Percentiles rank a stretch among this genome's conserved stretches.
Evolutionary conservation across 331 rosid species (phyloP).

Genomic region (Cydonia oblonga): DNA sequence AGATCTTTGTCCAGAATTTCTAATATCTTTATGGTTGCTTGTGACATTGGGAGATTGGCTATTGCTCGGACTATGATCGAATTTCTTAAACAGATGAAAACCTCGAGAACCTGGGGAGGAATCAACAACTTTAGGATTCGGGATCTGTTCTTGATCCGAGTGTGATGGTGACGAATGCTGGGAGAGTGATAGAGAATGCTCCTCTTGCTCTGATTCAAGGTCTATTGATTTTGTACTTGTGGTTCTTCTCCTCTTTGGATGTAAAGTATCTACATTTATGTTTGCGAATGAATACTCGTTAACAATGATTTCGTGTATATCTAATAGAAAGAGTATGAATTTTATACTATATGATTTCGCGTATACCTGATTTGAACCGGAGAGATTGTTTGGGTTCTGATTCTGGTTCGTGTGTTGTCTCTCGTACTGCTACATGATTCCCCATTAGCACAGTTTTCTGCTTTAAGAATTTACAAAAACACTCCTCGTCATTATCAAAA

Average conservation of each 20-base stretch:
- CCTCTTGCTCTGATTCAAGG: constrained; percentile 82
- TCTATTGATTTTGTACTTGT: constrained; percentile 47
- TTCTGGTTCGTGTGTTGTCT: constrained; percentile 24
- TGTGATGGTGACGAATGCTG: constrained; percentile 81
- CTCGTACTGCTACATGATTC: constrained; percentile 29
- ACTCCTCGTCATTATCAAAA: background rate
- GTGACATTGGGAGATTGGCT: constrained; percentile 17
- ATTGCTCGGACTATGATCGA: constrained; percentile 24
- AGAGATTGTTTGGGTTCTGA: constrained; percentile 28
- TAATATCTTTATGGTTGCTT: constrained; percentile 18
- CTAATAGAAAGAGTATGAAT: background rate
- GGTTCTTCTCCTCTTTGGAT: constrained; percentile 71
- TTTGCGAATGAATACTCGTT: background rate
- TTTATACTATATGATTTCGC: background rate
- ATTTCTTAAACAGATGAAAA: constrained; percentile 32
- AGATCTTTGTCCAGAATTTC: constrained; percentile 5
- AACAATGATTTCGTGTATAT: background rate
- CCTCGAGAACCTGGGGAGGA: constrained; percentile 40
- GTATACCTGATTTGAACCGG: constrained; percentile 42
- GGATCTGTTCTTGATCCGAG: constrained; percentile 78
- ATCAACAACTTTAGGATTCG: constrained; percentile 25
- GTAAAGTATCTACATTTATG: constrained; percentile 39
- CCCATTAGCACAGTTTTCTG: constrained; percentile 43
- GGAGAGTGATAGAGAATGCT: constrained; percentile 80
- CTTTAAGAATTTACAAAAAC: constrained; percentile 13